phyloP scores from a whole-genome alignment of 495 filamentous ascomycete species.

The Pyrenula massariospora region DNA sequence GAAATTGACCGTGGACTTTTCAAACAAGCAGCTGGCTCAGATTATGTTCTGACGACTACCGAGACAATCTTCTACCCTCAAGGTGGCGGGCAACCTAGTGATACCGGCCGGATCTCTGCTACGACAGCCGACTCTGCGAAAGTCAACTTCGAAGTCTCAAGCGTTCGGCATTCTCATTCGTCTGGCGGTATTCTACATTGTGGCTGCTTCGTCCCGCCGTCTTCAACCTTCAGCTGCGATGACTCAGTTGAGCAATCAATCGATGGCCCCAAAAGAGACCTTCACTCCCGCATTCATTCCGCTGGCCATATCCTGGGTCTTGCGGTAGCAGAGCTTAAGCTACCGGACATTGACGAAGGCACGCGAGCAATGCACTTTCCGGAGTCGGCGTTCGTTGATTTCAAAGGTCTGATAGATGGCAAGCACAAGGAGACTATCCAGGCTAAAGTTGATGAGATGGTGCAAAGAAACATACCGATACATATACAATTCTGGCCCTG shows the following conservation, averaged over 20 bases:
- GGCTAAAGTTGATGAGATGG: conserved; percentile 34
- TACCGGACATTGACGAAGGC: conserved; percentile 38
- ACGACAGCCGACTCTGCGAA: conserved; percentile 2
- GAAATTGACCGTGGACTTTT: conserved; percentile 34
- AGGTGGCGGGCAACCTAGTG: conserved; percentile 54
- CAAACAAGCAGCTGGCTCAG: conserved; percentile 30
- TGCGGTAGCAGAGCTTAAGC: conserved; percentile 37
- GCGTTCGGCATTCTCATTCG: conserved; percentile 33
- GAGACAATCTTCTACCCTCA: conserved; percentile 57
- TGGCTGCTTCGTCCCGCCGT: conserved; percentile 29
- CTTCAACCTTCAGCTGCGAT: conserved; percentile 16
- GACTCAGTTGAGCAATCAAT: conserved; percentile 35
- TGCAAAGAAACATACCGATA: conserved; percentile 38
- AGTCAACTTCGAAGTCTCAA: conserved; percentile 31
- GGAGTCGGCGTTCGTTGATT: conserved; percentile 45
- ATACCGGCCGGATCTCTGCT: conserved; percentile 38
- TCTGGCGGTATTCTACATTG: conserved; percentile 45
- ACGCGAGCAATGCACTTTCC: conserved; percentile 54
- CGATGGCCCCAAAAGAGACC: conserved; percentile 36
- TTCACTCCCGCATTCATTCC: conserved; percentile 52
- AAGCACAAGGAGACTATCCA: conserved; percentile 47
- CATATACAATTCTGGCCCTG: conserved; percentile 49
- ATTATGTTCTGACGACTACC: conserved; percentile 41
- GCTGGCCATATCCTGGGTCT: conserved; percentile 52
- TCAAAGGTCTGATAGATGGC: conserved; percentile 45